phyloP scores from a whole-genome alignment of 305 asterid genomes.

The Fraxinus xanthoxyloides region DNA sequence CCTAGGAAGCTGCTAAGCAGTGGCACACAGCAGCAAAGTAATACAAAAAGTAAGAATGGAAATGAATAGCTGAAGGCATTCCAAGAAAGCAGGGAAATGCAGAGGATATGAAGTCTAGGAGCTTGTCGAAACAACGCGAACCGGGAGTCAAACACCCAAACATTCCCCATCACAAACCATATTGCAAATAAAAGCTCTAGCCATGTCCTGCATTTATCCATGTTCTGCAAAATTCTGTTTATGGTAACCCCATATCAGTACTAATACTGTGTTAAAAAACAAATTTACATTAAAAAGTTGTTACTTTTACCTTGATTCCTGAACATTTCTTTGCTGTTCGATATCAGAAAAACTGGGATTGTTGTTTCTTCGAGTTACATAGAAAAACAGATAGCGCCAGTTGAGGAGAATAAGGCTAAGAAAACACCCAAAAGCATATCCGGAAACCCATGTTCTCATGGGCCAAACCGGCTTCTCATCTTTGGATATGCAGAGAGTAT shows the following conservation, averaged over 20 bases:
- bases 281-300: neutral
- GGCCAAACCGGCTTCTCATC: slow-evolving; percentile 91
- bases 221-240: slow-evolving; percentile 47
- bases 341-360: slow-evolving; percentile 38
- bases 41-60: slow-evolving; percentile 74
- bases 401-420: slow-evolving; percentile 49
- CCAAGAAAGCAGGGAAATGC: slow-evolving; percentile 78
- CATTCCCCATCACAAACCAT: slow-evolving; percentile 96
- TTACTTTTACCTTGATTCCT: slow-evolving; percentile 62
- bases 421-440: slow-evolving; percentile 71
- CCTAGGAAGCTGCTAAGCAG: slow-evolving; percentile 66
- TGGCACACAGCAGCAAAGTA: slow-evolving; percentile 82
- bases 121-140: slow-evolving; percentile 61
- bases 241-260: neutral
- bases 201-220: slow-evolving; percentile 60
- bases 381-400: slow-evolving; percentile 50
- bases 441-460: slow-evolving; percentile 80
- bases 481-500: slow-evolving; percentile 49
- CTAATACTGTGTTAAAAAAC: neutral
- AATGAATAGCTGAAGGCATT: slow-evolving; percentile 87
- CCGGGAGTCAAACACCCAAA: slow-evolving; percentile 86
- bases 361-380: slow-evolving; percentile 27
- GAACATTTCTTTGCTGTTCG: slow-evolving; percentile 65
- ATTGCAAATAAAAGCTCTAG: slow-evolving; percentile 79
- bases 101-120: slow-evolving; percentile 77